phyloP scores from a whole-genome alignment of 1,284 basidiomycete genomes.

The Ganoderma sinense region DNA sequence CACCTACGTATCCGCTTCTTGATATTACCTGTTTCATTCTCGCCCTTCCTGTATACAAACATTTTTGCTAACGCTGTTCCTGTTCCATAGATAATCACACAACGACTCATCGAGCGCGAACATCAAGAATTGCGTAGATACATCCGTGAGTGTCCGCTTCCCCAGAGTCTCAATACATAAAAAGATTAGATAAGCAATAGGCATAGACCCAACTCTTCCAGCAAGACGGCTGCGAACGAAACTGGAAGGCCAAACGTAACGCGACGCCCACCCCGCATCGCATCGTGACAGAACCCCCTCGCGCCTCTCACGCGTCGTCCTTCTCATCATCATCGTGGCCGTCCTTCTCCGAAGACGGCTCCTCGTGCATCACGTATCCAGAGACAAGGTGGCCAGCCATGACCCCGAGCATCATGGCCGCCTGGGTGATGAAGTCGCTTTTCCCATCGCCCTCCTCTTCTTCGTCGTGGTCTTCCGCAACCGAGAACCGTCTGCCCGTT shows the following conservation, averaged over 20 bases:
- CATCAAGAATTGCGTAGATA: neutral
- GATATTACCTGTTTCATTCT: neutral
- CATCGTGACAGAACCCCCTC: neutral
- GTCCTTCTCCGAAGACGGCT: neutral
- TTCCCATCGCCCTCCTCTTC: neutral
- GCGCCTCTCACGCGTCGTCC: neutral
- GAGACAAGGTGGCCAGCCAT: neutral
- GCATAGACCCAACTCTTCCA: neutral
- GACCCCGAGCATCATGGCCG: neutral
- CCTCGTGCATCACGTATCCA: neutral
- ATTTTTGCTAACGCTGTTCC: neutral
- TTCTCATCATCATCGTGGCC: neutral
- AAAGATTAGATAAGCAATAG: neutral
- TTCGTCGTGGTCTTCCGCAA: neutral
- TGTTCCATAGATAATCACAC: neutral
- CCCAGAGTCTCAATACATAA: neutral
- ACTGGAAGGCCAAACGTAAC: neutral
- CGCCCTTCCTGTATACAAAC: neutral
- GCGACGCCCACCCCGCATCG: neutral
- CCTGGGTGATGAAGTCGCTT: neutral
- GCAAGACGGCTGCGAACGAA: neutral
- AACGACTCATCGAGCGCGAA: neutral
- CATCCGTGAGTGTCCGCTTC: neutral
- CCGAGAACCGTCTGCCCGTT: conserved; percentile 3
- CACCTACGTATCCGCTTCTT: neutral